Percentiles rank a stretch among this genome's conserved stretches.
phyloP scores from a whole-genome alignment of 129 eudicot species.

The sunflower (Helianthus annuus) region HanXRQr2.0-SUNRISE NC_035446.2:11549159-11549658 shows the following conservation, averaged over 20 bases:
- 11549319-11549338: constrained; percentile 8
- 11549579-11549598: constrained; percentile 71
- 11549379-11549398: constrained; percentile 48
- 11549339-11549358: not conserved
- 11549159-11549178: constrained; percentile 49
- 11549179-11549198: not conserved
- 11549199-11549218: not conserved
- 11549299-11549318: not conserved
- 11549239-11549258: constrained; percentile 35
- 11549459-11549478: constrained; percentile 74
- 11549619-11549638: constrained; percentile 47
- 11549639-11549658: constrained; percentile 71
- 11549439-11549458: constrained; percentile 76
- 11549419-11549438: constrained; percentile 88
- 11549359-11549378: constrained; percentile 27
- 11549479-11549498: constrained; percentile 78
- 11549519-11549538: constrained; percentile 86
- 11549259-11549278: constrained; percentile 28
- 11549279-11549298: constrained; percentile 84
- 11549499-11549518: constrained; percentile 59
- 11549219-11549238: constrained; percentile 43
- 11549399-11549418: not conserved
- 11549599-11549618: constrained; percentile 75
- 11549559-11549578: constrained; percentile 83
- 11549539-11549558: constrained; percentile 86